phyloP scores from a whole-genome alignment of 495 filamentous ascomycete genomes.

The Xylaria longipes region DNA sequence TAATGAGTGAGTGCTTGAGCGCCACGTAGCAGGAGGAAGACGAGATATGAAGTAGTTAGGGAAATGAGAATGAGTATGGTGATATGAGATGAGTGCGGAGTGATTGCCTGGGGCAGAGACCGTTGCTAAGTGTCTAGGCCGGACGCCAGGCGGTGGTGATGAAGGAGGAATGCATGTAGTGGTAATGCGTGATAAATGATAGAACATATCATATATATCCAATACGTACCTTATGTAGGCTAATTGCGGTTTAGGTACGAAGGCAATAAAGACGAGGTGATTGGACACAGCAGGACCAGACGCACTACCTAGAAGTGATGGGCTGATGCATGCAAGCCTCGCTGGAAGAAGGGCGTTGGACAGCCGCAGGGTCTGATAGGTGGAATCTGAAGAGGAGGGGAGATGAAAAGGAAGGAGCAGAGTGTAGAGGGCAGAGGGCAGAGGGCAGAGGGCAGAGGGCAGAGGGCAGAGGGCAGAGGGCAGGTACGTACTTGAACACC shows the following conservation, averaged over 20 bases:
- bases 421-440: no score
- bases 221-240: background rate
- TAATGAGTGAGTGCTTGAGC: background rate
- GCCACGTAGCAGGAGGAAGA: background rate
- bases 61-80: background rate
- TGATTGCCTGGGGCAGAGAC: background rate
- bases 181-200: background rate
- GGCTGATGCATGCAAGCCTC: background rate
- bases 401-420: background rate
- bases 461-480: background rate
- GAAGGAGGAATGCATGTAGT: background rate
- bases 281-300: background rate
- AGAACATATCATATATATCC: background rate
- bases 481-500: background rate
- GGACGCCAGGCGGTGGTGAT: background rate
- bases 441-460: no score
- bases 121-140: background rate
- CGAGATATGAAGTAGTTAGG: background rate
- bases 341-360: background rate
- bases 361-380: background rate
- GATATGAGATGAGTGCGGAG: background rate
- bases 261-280: background rate
- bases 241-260: background rate
- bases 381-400: background rate
- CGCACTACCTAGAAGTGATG: background rate